Percentiles rank a stretch among this genome's conserved stretches.
Evolutionary conservation across 768 basidiomycete genomes (phyloP).

Genomic region (Auricularia auricula-judae): DNA sequence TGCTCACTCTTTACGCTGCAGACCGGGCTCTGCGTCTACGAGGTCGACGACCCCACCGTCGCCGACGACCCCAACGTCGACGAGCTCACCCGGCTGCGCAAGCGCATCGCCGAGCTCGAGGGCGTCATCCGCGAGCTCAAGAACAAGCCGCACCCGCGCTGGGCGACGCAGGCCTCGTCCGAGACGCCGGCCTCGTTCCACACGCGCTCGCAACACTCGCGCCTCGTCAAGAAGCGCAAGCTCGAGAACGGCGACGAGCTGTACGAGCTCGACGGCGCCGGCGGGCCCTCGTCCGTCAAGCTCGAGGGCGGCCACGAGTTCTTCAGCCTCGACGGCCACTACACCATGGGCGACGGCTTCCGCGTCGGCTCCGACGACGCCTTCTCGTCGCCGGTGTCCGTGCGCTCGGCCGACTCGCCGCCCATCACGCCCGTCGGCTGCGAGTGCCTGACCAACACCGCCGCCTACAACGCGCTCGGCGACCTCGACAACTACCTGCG

Average conservation of each 20-base stretch:
- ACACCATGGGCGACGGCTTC: not conserved
- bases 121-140: slow-evolving; percentile 79
- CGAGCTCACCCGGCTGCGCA: slow-evolving; percentile 75
- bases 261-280: slow-evolving; percentile 16
- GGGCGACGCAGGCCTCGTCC: slow-evolving; percentile 52
- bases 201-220: slow-evolving; percentile 66
- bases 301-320: slow-evolving; percentile 7
- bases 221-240: slow-evolving; percentile 31
- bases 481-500: not conserved
- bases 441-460: not conserved
- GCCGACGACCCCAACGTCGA: slow-evolving; percentile 84
- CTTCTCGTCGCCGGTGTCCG: not conserved
- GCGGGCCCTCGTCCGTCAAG: slow-evolving; percentile 11
- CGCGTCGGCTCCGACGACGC: not conserved
- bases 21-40: slow-evolving; percentile 93
- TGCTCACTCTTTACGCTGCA: slow-evolving; percentile 17
- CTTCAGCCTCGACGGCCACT: not conserved
- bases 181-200: slow-evolving; percentile 82
- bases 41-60: slow-evolving; percentile 80
- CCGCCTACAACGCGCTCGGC: not conserved
- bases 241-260: slow-evolving; percentile 21
- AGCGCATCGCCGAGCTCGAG: slow-evolving; percentile 87
- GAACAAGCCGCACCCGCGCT: slow-evolving; percentile 83
- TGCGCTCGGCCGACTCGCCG: not conserved
- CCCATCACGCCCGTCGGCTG: not conserved